Evolutionary conservation across 805 yeast species (phyloP).

Genomic region (Priceomyces castillae): DNA sequence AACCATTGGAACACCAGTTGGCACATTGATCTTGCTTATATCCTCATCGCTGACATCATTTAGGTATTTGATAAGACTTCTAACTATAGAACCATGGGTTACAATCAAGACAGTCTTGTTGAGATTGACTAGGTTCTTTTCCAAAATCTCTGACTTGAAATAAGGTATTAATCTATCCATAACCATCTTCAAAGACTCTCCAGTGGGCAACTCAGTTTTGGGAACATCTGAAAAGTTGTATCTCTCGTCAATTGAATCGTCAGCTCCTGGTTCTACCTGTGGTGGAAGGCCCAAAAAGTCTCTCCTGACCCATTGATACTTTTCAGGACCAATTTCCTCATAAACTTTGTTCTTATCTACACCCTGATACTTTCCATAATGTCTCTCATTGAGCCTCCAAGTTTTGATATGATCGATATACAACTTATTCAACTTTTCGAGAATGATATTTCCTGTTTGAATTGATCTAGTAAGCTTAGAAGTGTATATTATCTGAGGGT

Average conservation of each 20-base stretch:
- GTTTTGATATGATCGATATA: constrained; percentile 38
- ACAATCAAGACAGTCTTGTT: constrained; percentile 35
- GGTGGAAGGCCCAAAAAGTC: constrained; percentile 37
- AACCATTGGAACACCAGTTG: constrained; percentile 45
- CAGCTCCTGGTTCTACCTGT: constrained; percentile 15
- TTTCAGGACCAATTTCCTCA: constrained; percentile 33
- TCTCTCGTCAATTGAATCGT: constrained; percentile 35
- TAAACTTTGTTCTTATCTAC: constrained; percentile 35
- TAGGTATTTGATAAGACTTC: constrained; percentile 39
- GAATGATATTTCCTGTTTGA: constrained; percentile 39
- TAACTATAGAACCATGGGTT: constrained; percentile 43
- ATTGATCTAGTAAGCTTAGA: constrained; percentile 40
- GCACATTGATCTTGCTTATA: constrained; percentile 40
- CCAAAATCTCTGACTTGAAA: constrained; percentile 27
- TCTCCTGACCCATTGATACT: constrained; percentile 38
- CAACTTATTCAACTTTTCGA: constrained; percentile 28
- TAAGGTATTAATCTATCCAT: constrained; percentile 41
- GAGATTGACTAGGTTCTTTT: constrained; percentile 18
- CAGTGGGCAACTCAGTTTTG: constrained; percentile 28
- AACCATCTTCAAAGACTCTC: constrained; percentile 39
- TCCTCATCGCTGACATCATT: constrained; percentile 35
- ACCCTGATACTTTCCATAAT: constrained; percentile 44
- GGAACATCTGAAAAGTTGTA: constrained; percentile 24
- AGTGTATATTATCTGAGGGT: constrained; percentile 36
- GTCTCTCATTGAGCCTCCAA: constrained; percentile 45